A percentile compares a stretch with the other conserved stretches of the same genome.
These are phyloP conservation scores for Trichophyton mentagrophytes DNA, from an alignment of 2,329 filamentous ascomycete species.

Conservation along the genomic window DNA sequence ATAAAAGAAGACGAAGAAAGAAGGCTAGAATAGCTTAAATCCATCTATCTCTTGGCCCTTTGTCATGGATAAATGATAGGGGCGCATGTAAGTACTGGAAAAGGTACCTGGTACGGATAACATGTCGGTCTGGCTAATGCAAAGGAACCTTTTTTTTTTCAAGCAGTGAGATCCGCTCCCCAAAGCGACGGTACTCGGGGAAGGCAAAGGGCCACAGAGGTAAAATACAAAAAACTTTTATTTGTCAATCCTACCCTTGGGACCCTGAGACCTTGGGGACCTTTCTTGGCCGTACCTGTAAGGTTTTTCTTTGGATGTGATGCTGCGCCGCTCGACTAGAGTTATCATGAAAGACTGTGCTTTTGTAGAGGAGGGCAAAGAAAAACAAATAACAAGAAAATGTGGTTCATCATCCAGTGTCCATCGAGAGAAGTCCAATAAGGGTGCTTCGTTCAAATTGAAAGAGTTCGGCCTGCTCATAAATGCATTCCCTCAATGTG, in stretches of 20 bases:
- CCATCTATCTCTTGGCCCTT: background rate
- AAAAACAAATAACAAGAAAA: background rate
- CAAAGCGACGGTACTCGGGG: background rate
- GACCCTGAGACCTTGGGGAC: too few species aligned
- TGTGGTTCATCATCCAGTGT: background rate
- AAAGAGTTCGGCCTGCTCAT: background rate
- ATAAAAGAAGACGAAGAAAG: background rate
- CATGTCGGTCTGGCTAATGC: background rate
- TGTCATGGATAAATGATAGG: background rate
- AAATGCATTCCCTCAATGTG: background rate
- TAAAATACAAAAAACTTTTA: background rate
- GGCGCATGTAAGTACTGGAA: background rate
- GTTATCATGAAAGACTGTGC: background rate
- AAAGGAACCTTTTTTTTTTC: background rate
- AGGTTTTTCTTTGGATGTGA: background rate
- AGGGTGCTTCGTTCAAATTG: background rate
- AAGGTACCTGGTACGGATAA: background rate
- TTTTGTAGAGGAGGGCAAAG: background rate
- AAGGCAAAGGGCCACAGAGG: background rate
- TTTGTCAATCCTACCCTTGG: background rate
- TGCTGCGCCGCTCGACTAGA: background rate
- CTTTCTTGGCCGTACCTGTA: background rate
- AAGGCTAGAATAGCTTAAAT: background rate
- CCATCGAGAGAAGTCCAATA: background rate
- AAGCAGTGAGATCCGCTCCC: background rate